Conservation (phyloP, 148 eudicot genomes). For the Chenopodium quinoa region DNA sequence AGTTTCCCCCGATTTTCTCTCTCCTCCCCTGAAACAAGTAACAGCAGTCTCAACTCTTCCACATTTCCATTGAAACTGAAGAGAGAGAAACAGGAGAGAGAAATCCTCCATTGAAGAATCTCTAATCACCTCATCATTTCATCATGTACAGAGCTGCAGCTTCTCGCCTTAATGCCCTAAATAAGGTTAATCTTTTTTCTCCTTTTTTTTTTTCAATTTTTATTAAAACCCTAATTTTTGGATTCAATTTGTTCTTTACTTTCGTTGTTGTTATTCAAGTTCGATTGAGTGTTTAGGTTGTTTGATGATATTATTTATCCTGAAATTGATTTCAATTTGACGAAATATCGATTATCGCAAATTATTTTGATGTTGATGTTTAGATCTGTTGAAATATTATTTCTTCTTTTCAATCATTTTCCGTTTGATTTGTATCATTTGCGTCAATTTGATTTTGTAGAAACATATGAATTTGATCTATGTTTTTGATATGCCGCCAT, state of each 20-base stretch:
- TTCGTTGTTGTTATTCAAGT: background rate
- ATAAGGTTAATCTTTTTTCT: constrained; percentile 23
- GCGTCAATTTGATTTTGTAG: background rate
- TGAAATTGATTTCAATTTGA: background rate
- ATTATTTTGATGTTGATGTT: background rate
- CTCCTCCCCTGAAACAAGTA: background rate
- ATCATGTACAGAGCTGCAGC: constrained; percentile 40
- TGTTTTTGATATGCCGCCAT: too few relatives aligned
- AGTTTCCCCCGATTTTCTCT: background rate
- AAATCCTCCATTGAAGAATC: background rate
- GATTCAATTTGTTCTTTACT: background rate
- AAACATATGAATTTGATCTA: too few relatives aligned
- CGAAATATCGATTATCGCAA: background rate
- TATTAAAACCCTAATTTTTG: constrained; percentile 23
- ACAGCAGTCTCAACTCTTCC: background rate
- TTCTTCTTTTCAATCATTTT: background rate
- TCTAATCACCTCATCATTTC: background rate
- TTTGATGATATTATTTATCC: background rate
- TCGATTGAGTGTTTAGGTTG: background rate
- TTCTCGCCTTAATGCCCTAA: constrained; percentile 41
- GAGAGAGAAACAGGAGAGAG: background rate
- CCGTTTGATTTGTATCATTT: background rate
- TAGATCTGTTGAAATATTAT: background rate
- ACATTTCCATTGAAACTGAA: background rate
- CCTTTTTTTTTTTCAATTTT: too few relatives aligned